Conservation (phyloP, 257 asterid genomes). For the Parsonsia alboflavescens region DNA sequence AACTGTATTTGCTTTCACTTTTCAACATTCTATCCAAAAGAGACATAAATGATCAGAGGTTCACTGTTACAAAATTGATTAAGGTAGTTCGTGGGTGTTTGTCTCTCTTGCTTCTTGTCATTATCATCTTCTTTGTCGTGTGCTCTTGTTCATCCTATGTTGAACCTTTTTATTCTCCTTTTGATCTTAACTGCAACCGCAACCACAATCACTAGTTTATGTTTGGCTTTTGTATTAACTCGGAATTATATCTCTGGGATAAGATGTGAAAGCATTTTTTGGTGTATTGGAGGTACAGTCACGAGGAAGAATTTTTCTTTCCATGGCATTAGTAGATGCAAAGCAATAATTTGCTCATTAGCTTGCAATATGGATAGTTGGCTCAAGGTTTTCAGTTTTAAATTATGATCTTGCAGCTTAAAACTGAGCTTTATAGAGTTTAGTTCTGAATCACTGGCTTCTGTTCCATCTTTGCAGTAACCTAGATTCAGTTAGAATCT, state of each 20-base stretch:
- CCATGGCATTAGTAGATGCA: background rate
- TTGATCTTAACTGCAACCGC: too few species aligned
- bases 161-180: background rate
- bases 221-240: background rate
- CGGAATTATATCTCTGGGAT: background rate
- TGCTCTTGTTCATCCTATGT: background rate
- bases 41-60: background rate
- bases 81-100: background rate
- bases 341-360: background rate
- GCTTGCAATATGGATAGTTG: background rate
- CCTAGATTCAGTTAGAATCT: background rate
- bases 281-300: background rate
- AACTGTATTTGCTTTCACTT: background rate
- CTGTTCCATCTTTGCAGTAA: background rate
- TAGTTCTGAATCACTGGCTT: background rate
- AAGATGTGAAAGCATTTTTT: background rate
- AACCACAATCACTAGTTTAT: too few species aligned
- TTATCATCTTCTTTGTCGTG: background rate
- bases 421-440: too few species aligned
- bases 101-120: background rate
- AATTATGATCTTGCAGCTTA: too few species aligned
- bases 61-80: background rate
- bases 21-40: background rate
- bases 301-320: background rate
- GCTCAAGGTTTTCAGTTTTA: too few species aligned